A percentile compares a stretch with the other conserved stretches of the same genome.
phyloP scores from a whole-genome alignment of 2,329 filamentous ascomycete species.

The Thelonectria blattea region DNA sequence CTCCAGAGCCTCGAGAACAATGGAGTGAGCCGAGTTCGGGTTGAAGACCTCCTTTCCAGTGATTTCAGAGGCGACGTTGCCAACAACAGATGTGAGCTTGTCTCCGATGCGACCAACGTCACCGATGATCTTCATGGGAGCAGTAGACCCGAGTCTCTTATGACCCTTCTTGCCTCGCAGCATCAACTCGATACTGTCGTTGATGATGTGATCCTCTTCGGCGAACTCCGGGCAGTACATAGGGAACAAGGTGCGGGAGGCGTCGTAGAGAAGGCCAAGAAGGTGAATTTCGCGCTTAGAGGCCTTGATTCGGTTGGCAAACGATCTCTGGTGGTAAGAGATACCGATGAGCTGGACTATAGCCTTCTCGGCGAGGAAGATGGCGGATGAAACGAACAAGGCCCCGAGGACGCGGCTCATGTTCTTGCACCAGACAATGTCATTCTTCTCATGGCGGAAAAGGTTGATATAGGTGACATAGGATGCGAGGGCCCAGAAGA shows the following conservation, averaged over 20 bases:
- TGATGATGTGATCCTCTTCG: constrained; percentile 91
- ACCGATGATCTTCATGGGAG: constrained; percentile 80
- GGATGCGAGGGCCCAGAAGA: constrained; percentile 70
- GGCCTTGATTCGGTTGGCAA: constrained; percentile 81
- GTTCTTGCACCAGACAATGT: constrained; percentile 60
- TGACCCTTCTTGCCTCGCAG: constrained; percentile 61
- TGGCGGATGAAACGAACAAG: constrained; percentile 69
- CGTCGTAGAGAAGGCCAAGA: constrained; percentile 85
- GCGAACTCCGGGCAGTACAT: constrained; percentile 90
- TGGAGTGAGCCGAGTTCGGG: constrained; percentile 84
- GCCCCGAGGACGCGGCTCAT: constrained; percentile 71
- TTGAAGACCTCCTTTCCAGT: constrained; percentile 97
- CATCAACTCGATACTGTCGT: constrained; percentile 77
- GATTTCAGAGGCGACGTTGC: constrained; percentile 91
- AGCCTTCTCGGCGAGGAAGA: constrained; percentile 78
- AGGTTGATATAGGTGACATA: constrained; percentile 67
- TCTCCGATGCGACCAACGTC: constrained; percentile 84
- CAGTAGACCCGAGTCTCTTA: constrained; percentile 64
- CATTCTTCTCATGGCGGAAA: constrained; percentile 45
- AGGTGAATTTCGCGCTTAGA: constrained; percentile 88
- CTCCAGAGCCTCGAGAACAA: constrained; percentile 88
- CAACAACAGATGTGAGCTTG: constrained; percentile 91
- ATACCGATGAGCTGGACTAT: constrained; percentile 85
- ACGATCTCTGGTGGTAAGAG: constrained; percentile 84
- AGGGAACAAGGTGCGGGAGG: constrained; percentile 86